phyloP scores from a whole-genome alignment of 805 yeast genomes.

The Tetrapisispora iriomotensis region DNA sequence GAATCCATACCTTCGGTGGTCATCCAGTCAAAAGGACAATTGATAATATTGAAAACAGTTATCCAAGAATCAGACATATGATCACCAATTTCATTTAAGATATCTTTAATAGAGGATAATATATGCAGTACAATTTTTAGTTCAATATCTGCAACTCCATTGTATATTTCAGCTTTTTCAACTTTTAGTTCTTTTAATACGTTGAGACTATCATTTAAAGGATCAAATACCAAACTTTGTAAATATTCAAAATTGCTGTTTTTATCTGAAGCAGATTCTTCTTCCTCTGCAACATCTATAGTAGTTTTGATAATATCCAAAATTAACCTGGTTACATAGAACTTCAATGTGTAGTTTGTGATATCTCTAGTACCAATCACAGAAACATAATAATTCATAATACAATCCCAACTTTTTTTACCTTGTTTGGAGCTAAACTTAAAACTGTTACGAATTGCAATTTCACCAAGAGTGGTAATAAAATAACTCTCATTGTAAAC shows the following conservation, averaged over 20 bases:
- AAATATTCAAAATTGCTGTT: conserved; percentile 18
- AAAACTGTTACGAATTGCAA: conserved; percentile 42
- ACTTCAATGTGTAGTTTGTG: conserved; percentile 35
- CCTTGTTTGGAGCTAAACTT: conserved; percentile 35
- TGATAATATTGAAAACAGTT: conserved; percentile 48
- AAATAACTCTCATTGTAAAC: conserved; percentile 48
- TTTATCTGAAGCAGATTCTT: conserved; percentile 13
- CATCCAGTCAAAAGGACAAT: conserved; percentile 46
- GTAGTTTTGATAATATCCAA: conserved; percentile 37
- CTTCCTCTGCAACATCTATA: conserved; percentile 20
- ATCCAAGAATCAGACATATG: conserved; percentile 61
- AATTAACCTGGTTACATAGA: conserved; percentile 41
- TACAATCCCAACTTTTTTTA: conserved; percentile 37
- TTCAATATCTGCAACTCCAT: conserved; percentile 40
- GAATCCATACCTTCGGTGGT: conserved; percentile 15
- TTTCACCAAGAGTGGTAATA: conserved; percentile 41
- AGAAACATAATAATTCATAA: conserved; percentile 38
- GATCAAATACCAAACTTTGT: conserved; percentile 39
- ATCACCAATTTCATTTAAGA: conserved; percentile 73
- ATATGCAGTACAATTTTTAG: conserved; percentile 56
- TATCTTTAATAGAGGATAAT: conserved; percentile 53
- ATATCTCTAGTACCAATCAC: conserved; percentile 37
- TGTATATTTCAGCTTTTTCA: conserved; percentile 27
- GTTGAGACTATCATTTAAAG: conserved; percentile 38
- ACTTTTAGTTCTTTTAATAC: conserved; percentile 30